Evolutionary conservation across 1,139 yeast species (phyloP).

Genomic region (Pneumocystis wakefieldiae): DNA sequence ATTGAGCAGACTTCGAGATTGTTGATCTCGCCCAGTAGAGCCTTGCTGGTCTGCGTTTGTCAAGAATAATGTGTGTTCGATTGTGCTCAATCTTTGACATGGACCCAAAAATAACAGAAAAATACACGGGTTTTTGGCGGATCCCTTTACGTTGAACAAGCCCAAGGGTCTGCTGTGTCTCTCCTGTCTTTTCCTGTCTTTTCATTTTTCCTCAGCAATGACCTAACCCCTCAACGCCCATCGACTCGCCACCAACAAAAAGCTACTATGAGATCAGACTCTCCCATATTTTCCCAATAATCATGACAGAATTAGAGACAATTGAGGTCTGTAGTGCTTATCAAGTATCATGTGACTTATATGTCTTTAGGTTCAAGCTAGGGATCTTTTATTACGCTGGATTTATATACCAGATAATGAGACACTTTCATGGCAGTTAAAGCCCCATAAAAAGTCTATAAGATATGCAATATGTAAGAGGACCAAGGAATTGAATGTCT

Average conservation of each 20-base stretch:
- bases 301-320: not conserved
- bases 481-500: not conserved
- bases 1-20: too few relatives aligned
- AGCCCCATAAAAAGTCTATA: conserved; percentile 69
- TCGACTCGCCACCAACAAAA: not conserved
- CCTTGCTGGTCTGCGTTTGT: too few relatives aligned
- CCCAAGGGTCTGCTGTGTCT: too few relatives aligned
- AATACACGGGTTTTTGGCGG: too few relatives aligned
- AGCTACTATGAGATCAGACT: not conserved
- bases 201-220: not conserved
- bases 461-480: conserved; percentile 8
- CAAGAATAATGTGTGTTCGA: too few relatives aligned
- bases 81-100: too few relatives aligned
- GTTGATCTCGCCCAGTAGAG: too few relatives aligned
- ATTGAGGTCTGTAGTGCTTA: not conserved
- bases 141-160: too few relatives aligned
- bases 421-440: conserved; percentile 60
- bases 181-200: too few relatives aligned
- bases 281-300: not conserved
- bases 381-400: conserved; percentile 84
- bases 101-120: too few relatives aligned
- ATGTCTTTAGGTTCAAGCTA: conserved; percentile 64
- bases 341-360: not conserved
- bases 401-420: conserved; percentile 56
- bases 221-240: too few relatives aligned